Evolutionary conservation across 768 basidiomycete species (phyloP).

Genomic region (Lentinula detonsa): DNA sequence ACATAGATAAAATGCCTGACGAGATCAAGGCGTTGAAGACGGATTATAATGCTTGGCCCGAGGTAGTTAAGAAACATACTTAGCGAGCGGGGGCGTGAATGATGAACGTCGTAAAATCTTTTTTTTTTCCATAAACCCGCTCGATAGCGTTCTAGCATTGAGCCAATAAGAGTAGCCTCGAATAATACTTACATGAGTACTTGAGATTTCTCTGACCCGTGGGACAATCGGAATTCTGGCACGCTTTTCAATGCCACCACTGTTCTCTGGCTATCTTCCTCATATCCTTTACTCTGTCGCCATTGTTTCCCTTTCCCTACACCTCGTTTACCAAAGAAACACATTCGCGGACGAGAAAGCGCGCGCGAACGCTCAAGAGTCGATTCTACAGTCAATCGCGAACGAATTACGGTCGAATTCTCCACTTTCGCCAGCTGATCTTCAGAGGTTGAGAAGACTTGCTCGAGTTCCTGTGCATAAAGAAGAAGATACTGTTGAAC

Average conservation of each 20-base stretch:
- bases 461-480: constrained; percentile 29
- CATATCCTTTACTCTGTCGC: constrained; percentile 63
- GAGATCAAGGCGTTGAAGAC: no score
- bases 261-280: constrained; percentile 41
- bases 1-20: no score
- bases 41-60: no score
- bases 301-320: constrained; percentile 61
- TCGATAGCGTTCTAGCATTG: no score
- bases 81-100: no score
- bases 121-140: no score
- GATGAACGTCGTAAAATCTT: no score
- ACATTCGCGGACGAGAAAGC: constrained; percentile 46
- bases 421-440: constrained; percentile 40
- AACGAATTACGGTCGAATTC: constrained; percentile 44
- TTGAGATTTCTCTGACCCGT: neutral
- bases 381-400: constrained; percentile 56
- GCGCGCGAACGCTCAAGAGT: constrained; percentile 48
- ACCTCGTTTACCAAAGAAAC: constrained; percentile 52
- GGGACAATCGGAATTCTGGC: neutral
- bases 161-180: no score
- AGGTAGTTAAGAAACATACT: no score
- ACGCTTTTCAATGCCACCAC: neutral
- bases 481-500: constrained; percentile 8
- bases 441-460: constrained; percentile 48
- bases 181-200: no score